Conservation (phyloP, 75 land plant species). For the Ceratopteris richardii region DNA sequence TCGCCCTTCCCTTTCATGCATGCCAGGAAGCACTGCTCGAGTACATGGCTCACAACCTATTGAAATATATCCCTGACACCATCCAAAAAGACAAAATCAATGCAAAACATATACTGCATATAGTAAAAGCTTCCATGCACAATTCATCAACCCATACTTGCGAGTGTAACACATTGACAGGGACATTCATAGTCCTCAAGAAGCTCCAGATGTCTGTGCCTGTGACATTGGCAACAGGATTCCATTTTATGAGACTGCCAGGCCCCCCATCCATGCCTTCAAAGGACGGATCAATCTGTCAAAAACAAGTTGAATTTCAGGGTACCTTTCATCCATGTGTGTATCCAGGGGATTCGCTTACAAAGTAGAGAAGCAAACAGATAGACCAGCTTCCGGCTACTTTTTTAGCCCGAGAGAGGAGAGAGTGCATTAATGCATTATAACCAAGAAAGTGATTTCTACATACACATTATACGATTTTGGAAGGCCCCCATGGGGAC, state of each 20-base stretch:
- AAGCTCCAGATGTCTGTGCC: conserved; percentile 78
- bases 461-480: too few species aligned
- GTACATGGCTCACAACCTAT: conserved; percentile 99
- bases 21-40: conserved; percentile 77
- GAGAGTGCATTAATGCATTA: too few species aligned
- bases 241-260: conserved; percentile 88
- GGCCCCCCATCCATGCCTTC: conserved; percentile 88
- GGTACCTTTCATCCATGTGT: too few species aligned
- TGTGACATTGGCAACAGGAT: conserved; percentile 69
- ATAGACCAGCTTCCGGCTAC: too few species aligned
- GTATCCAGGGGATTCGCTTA: too few species aligned
- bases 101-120: neutral
- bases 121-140: neutral
- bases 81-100: neutral
- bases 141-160: conserved; percentile 21
- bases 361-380: too few species aligned
- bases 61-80: conserved; percentile 63
- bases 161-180: conserved; percentile 72
- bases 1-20: conserved; percentile 89
- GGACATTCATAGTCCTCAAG: conserved; percentile 77
- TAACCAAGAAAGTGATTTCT: too few species aligned
- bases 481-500: too few species aligned
- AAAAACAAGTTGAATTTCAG: neutral
- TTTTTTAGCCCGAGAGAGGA: too few species aligned
- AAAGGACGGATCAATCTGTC: conserved; percentile 63